These are phyloP conservation scores for Toxoplasma gondii DNA, from an alignment of 169 alveolate species.

Conservation along the genomic window DNA sequence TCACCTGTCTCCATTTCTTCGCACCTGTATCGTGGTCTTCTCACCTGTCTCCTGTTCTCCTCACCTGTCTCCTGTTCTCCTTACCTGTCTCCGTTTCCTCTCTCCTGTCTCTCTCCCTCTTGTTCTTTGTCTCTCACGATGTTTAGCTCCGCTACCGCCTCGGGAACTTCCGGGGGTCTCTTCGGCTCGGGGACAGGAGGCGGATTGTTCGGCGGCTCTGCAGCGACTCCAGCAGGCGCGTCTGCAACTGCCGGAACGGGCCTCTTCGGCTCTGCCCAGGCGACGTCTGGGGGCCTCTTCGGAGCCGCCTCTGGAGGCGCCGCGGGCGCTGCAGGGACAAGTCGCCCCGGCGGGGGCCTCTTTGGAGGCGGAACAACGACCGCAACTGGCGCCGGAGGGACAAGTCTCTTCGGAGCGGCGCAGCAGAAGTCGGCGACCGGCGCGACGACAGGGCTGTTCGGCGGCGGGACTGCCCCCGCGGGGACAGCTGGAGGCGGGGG, in stretches of 20 bases:
- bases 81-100: neutral
- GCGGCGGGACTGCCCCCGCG: conserved; percentile 12
- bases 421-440: neutral
- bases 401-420: neutral
- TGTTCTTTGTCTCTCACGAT: neutral
- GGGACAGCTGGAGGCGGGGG: conserved; percentile 16
- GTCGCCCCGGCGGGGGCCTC: neutral
- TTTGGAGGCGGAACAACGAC: neutral
- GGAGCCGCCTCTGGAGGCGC: neutral
- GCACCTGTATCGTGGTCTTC: neutral
- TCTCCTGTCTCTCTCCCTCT: neutral
- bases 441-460: conserved; percentile 5
- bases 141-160: neutral
- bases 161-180: neutral
- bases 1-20: neutral
- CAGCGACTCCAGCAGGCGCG: neutral
- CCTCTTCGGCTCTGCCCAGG: neutral
- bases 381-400: neutral
- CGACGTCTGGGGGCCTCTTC: neutral
- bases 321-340: neutral
- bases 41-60: neutral
- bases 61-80: neutral
- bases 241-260: neutral
- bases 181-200: neutral
- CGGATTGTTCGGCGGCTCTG: neutral